Percentiles rank a stretch among this genome's conserved stretches.
These are phyloP conservation scores for Vinca major DNA, from an alignment of 305 asterid species.

Conservation along the genomic window DNA sequence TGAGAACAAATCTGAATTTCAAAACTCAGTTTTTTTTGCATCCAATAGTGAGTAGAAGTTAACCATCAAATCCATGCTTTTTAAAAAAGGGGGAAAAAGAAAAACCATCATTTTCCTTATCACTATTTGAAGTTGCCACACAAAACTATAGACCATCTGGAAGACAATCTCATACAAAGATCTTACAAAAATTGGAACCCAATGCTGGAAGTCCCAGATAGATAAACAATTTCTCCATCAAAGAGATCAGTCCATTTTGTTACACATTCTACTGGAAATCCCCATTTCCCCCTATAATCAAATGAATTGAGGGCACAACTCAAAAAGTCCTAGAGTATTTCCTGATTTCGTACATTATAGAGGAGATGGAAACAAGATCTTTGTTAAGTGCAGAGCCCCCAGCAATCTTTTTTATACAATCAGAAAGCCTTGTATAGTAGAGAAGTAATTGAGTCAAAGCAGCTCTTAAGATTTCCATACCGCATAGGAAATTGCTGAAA, in stretches of 20 bases:
- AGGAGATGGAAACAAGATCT: conserved; percentile 89
- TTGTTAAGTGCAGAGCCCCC: conserved; percentile 80
- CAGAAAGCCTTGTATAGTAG: conserved; percentile 85
- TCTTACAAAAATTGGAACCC: too few species aligned
- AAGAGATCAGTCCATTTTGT: background rate
- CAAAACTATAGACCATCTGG: background rate
- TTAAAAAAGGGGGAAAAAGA: background rate
- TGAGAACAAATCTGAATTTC: too few species aligned
- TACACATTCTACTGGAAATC: too few species aligned
- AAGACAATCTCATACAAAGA: too few species aligned
- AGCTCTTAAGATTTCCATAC: conserved; percentile 95
- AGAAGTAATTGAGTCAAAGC: conserved; percentile 89
- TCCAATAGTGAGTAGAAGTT: too few species aligned
- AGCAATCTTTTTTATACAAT: conserved; percentile 65
- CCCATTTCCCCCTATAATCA: background rate
- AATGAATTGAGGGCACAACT: background rate
- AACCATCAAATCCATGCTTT: too few species aligned
- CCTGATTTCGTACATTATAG: conserved; percentile 85
- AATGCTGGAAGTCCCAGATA: too few species aligned
- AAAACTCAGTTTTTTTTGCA: too few species aligned
- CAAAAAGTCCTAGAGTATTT: conserved; percentile 83
- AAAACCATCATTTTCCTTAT: background rate
- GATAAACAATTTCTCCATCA: background rate
- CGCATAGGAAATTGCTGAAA: conserved; percentile 86
- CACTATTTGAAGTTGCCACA: background rate